Percentiles rank a stretch among this genome's conserved stretches.
Evolutionary conservation across 495 filamentous ascomycete genomes (phyloP).

Genomic region (Aspergillus bridgeri): DNA sequence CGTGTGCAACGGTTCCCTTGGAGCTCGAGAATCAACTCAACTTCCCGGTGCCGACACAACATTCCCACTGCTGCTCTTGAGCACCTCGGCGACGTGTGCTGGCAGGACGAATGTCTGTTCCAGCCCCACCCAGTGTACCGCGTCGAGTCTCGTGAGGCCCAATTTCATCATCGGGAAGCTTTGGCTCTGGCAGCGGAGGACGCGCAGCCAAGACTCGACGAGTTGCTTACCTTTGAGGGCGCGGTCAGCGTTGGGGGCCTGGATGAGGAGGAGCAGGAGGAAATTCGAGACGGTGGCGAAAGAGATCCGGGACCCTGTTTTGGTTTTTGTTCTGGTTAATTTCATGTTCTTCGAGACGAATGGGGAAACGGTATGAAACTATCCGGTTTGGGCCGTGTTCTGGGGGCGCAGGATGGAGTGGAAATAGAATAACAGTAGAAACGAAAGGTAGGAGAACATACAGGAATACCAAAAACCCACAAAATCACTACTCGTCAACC

Average conservation of each 20-base stretch:
- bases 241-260: too few relatives aligned
- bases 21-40: background rate
- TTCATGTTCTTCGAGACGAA: background rate
- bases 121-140: conserved; percentile 27
- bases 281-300: conserved; percentile 40
- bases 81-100: conserved; percentile 25
- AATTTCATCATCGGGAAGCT: conserved; percentile 33
- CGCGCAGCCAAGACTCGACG: conserved; percentile 33
- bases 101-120: conserved; percentile 27
- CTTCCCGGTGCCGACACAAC: background rate
- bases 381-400: too few relatives aligned
- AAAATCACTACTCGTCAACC: conserved; percentile 31
- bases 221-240: conserved; percentile 28
- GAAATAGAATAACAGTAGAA: too few relatives aligned
- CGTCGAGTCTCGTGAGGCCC: conserved; percentile 29
- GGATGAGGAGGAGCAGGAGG: too few relatives aligned
- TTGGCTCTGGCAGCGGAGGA: conserved; percentile 28
- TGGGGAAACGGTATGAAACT: too few relatives aligned
- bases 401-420: too few relatives aligned
- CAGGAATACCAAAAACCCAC: conserved; percentile 38
- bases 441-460: conserved; percentile 21
- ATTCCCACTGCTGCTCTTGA: background rate
- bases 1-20: too few relatives aligned
- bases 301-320: conserved; percentile 34
- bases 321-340: background rate